Base-by-base conservation (phyloP, 1,284 basidiomycete species). In the Anthracocystis panici-leucophaei region DNA sequence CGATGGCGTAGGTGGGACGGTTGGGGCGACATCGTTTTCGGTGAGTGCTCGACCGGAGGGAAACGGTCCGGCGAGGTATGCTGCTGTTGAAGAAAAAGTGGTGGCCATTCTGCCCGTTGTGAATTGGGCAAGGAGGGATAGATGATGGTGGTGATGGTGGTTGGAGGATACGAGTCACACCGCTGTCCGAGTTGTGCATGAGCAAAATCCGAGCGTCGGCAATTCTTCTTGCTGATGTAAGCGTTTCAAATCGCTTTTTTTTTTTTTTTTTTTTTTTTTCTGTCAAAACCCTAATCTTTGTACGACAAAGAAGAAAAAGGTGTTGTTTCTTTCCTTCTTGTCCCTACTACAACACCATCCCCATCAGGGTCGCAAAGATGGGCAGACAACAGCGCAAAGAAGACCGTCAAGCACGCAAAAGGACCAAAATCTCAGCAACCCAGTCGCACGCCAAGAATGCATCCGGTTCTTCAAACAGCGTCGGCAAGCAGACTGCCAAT, bases 11-110 rank as follows among this genome's bases (percentile, higher is more conserved):
- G 72, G 66, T 5, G 72, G 66, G 5, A 65, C 50, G 5, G 61
- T 33, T 14, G 68, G 68, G 3, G 69, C 44, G 41, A 64, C 69
- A 35, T 53, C 57, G 53, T 70, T 50, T 35, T 68, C 70, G 40
- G 59, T 67, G 3, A 81, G 51, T 0, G 77, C 77, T 18, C 70
- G 62, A 2, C 60, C 68, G 1, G 75, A 70, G 35, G 77, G 75
- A 21, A 78, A 75, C 2, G 75, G 71, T 2, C 61, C 76, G 0
- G 67, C 58, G 31, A 78, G 65, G 25, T 75, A 78, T 40, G 76
- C 76, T 11, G 66, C 42, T 5, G 66, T 23, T 4, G 64, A 53
- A n/a, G 64, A 53, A n/a, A 52, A 57, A 16, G 62, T n/a, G 23
- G 55, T 42, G 9, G 61, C 57, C 52, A 38, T 38, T 12, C 12